A percentile compares a stretch with the other conserved stretches of the same genome.
Evolutionary conservation across 805 yeast genomes (phyloP).

Genomic region (Brettanomyces nanus): DNA sequence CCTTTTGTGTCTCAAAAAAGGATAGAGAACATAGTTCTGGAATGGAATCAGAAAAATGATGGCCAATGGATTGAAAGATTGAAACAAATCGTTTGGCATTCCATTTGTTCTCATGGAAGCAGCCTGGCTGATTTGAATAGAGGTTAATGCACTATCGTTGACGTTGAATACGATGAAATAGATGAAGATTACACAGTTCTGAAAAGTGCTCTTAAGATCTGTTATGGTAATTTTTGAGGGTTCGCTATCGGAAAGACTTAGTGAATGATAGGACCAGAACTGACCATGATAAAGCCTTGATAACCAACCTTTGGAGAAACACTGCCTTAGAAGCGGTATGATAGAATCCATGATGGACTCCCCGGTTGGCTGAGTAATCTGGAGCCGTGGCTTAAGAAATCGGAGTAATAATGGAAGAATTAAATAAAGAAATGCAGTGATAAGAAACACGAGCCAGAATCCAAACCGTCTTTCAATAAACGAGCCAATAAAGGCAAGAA

Average conservation of each 20-base stretch:
- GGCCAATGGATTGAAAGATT: conserved; percentile 45
- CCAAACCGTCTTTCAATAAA: conserved; percentile 41
- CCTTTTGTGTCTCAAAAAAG: conserved; percentile 31
- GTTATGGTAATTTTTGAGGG: conserved; percentile 22
- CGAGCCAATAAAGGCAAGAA: conserved; percentile 40
- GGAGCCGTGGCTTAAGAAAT: conserved; percentile 27
- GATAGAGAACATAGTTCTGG: conserved; percentile 38
- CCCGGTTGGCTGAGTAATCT: conserved; percentile 28
- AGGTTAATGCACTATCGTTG: conserved; percentile 39
- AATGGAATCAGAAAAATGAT: conserved; percentile 43
- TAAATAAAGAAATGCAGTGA: conserved; percentile 46
- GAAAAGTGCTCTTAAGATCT: conserved; percentile 34
- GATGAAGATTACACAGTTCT: conserved; percentile 37
- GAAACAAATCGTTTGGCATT: conserved; percentile 47
- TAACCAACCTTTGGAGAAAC: conserved; percentile 34
- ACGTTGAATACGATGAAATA: conserved; percentile 31
- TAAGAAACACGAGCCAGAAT: conserved; percentile 42
- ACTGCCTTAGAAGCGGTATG: conserved; percentile 30
- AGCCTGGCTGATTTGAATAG: conserved; percentile 42
- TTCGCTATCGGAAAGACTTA: not conserved
- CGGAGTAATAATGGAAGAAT: conserved; percentile 38
- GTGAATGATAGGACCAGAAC: conserved; percentile 33
- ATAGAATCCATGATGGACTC: conserved; percentile 35
- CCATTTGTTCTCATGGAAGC: conserved; percentile 45
- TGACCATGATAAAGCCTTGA: conserved; percentile 27